These are phyloP conservation scores for Spergularia azorica DNA, from an alignment of 179 eudicot genomes.

Conservation along the genomic window DNA sequence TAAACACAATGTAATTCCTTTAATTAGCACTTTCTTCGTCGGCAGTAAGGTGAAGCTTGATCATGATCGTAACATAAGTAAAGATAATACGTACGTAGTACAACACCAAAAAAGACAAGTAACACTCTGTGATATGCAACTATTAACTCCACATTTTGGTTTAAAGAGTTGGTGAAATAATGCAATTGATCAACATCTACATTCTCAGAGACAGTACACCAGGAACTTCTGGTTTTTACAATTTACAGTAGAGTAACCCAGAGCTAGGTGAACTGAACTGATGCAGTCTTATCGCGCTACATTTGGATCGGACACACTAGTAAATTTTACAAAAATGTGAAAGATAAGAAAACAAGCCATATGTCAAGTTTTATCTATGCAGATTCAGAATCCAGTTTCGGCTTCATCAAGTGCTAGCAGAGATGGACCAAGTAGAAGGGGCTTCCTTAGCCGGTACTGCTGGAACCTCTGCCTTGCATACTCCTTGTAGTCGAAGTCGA, in stretches of 20 bases:
- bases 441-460: constrained; percentile 39
- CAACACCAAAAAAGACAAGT: neutral
- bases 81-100: neutral
- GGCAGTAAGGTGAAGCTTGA: neutral
- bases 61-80: neutral
- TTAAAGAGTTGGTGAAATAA: too few relatives aligned
- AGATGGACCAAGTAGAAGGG: constrained; percentile 35
- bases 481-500: constrained; percentile 47
- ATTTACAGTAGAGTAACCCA: constrained; percentile 9
- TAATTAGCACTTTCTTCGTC: too few relatives aligned
- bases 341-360: neutral
- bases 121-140: neutral
- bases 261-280: neutral
- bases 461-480: constrained; percentile 49
- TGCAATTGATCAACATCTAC: neutral
- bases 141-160: too few relatives aligned
- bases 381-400: constrained; percentile 1
- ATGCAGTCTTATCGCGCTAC: neutral
- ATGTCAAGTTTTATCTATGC: neutral
- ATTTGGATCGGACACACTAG: neutral
- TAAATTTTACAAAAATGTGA: neutral
- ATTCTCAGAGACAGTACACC: neutral
- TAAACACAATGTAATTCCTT: too few relatives aligned
- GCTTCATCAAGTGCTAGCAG: constrained; percentile 15
- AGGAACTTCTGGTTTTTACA: neutral